Evolutionary conservation across 106 monocot species (phyloP), one percentile per base, ranked within the genome.

Genomic region (Vanilla planifolia): DNA sequence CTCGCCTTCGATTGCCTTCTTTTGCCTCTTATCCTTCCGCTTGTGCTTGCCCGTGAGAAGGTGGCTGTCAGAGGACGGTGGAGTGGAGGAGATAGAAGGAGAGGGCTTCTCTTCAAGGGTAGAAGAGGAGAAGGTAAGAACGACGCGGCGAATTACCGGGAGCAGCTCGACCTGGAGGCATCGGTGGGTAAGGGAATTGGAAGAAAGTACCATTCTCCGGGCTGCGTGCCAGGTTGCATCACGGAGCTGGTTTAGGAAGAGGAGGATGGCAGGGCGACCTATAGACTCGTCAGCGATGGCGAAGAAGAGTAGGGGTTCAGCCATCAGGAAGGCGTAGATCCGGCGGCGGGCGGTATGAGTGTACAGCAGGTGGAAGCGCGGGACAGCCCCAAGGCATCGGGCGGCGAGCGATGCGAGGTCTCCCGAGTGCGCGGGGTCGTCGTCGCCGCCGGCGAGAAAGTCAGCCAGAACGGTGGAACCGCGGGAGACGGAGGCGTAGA

Each of bases 401-500:
- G 25, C 47, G 27, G 73, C 73, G 11, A 59, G 68, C 14, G 35
- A 30, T 33, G 6, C 7, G 47, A 30, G 40, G 24, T 26, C 51
- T 6, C 30, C 53, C 33, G 1, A 33, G 17, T 17, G 40, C 33
- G 9, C 17, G 47, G 4, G 3, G 22, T n/a, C 37, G 19, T n/a
- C 44, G 34, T 29, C 10, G 24, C 8, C 34, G 47, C 29, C 15
- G 27, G 52, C 28, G 52, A 52, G 52, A 15, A 53, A 22, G 26
- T 75, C 75, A 15, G 69, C 69, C 20, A 75, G 69, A 50, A 75
- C 48, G 19, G 37, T 58, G 3, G 58, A 2, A 28, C 58, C 69
- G 17, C 40, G 22, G 48, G 75, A 55, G 46, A 75, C 69, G 58
- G 69, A 75, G 19, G 64, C 75, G 68, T 75, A 75, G 56, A 68